Evolutionary conservation across 352 stramenopile genomes (phyloP).

Genomic region (Globisporangium acanthophoron): DNA sequence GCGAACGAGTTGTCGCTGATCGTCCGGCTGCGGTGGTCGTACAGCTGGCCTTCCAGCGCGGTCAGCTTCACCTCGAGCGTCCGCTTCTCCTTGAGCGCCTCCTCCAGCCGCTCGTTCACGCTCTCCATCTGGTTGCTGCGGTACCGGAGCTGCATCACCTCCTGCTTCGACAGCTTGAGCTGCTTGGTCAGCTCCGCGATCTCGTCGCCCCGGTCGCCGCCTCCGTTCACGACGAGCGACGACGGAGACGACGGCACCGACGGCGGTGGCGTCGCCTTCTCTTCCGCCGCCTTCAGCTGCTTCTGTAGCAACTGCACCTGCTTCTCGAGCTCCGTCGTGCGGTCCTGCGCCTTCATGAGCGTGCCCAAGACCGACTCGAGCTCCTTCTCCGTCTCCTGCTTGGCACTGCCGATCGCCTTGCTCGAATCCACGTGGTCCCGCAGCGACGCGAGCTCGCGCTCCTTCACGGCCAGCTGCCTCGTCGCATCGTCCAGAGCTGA

Average conservation of each 20-base stretch:
- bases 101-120: conserved; percentile 59
- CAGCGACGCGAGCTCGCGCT: conserved; percentile 24
- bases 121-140: conserved; percentile 75
- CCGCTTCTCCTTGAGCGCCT: conserved; percentile 73
- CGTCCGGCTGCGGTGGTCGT: conserved; percentile 62
- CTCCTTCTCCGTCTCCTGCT: conserved; percentile 18
- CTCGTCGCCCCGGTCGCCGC: conserved; percentile 24
- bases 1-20: conserved; percentile 50
- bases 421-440: no score
- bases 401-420: conserved; percentile 8
- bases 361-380: conserved; percentile 14
- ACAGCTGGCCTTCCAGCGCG: conserved; percentile 68
- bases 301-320: conserved; percentile 35
- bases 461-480: conserved; percentile 11
- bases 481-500: conserved; percentile 1
- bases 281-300: conserved; percentile 27
- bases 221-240: conserved; percentile 13
- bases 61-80: conserved; percentile 78
- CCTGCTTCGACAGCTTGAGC: conserved; percentile 69
- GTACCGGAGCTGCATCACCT: conserved; percentile 82
- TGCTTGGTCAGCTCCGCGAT: conserved; percentile 64
- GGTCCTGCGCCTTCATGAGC: conserved; percentile 22
- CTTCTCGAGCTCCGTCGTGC: conserved; percentile 20
- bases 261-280: conserved; percentile 1
- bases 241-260: conserved; percentile 9